A percentile compares a stretch with the other conserved stretches of the same genome.
Conservation (phyloP, 257 asterid species). For the Petunia secreta region DNA sequence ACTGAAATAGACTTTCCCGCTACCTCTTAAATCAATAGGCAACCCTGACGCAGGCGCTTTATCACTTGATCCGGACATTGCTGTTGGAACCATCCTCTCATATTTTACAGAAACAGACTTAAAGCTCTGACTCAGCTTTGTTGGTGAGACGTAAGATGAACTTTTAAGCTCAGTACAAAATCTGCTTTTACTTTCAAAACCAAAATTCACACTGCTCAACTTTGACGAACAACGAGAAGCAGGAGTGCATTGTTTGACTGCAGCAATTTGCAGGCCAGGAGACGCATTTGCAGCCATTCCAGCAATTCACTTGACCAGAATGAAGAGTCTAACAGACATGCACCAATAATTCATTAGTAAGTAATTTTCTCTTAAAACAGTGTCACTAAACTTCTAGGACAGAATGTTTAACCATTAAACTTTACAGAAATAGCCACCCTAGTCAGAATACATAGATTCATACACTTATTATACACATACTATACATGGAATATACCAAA, state of each 20-base stretch:
- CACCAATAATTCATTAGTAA: constrained; percentile 4
- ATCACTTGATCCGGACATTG: constrained; percentile 61
- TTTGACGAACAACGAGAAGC: constrained; percentile 48
- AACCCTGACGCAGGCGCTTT: constrained; percentile 68
- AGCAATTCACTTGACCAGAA: constrained; percentile 26
- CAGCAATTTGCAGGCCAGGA: constrained; percentile 47
- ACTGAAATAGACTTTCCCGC: not conserved
- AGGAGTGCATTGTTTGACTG: constrained; percentile 35
- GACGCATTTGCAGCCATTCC: constrained; percentile 68
- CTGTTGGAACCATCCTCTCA: constrained; percentile 52
- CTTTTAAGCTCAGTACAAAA: constrained; percentile 52
- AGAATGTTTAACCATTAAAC: no score
- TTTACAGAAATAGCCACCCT: no score
- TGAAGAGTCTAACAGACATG: constrained; percentile 37
- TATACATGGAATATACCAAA: no score
- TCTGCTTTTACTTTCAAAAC: constrained; percentile 44
- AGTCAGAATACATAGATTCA: no score
- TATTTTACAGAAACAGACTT: constrained; percentile 32
- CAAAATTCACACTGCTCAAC: constrained; percentile 49
- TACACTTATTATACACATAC: no score
- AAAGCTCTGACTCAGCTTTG: constrained; percentile 40
- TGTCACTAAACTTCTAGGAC: no score
- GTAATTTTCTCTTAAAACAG: no score
- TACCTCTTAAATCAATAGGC: constrained; percentile 86
- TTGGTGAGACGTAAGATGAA: constrained; percentile 47